A percentile compares a stretch with the other conserved stretches of the same genome.
Evolutionary conservation across 2,329 filamentous ascomycete genomes (phyloP).

Genomic region (Orbilia brochopaga): DNA sequence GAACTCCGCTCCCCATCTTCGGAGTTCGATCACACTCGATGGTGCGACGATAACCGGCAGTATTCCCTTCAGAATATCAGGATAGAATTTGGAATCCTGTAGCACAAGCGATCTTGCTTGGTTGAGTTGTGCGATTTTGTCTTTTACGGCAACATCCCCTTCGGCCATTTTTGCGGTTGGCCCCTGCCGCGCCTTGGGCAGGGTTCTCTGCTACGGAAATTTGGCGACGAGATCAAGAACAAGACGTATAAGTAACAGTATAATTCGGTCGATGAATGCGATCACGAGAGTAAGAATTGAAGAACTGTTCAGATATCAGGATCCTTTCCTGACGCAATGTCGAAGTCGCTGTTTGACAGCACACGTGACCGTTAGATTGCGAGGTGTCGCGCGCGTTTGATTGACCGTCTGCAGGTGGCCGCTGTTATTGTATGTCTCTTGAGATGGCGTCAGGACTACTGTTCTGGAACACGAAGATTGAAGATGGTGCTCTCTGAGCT

Average conservation of each 20-base stretch:
- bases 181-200: slow-evolving; percentile 42
- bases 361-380: slow-evolving; percentile 38
- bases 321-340: background rate
- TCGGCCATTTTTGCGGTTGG: slow-evolving; percentile 62
- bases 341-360: slow-evolving; percentile 8
- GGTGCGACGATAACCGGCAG: slow-evolving; percentile 81
- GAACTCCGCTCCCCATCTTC: slow-evolving; percentile 95
- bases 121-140: slow-evolving; percentile 86
- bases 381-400: slow-evolving; percentile 33
- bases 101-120: slow-evolving; percentile 89
- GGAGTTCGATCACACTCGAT: slow-evolving; percentile 75
- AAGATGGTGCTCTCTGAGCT: background rate
- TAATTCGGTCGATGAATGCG: slow-evolving; percentile 12
- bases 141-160: slow-evolving; percentile 66
- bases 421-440: background rate
- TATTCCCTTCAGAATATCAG: slow-evolving; percentile 87
- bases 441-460: background rate
- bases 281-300: slow-evolving; percentile 8
- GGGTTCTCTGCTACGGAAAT: slow-evolving; percentile 32
- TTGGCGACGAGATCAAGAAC: slow-evolving; percentile 25
- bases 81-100: slow-evolving; percentile 84
- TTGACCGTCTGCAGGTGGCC: slow-evolving; percentile 2
- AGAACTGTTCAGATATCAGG: background rate
- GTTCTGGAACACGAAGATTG: background rate
- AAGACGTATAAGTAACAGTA: slow-evolving; percentile 5